phyloP scores from a whole-genome alignment of 2,329 filamentous ascomycete species.

The Fusarium acutatum region DNA sequence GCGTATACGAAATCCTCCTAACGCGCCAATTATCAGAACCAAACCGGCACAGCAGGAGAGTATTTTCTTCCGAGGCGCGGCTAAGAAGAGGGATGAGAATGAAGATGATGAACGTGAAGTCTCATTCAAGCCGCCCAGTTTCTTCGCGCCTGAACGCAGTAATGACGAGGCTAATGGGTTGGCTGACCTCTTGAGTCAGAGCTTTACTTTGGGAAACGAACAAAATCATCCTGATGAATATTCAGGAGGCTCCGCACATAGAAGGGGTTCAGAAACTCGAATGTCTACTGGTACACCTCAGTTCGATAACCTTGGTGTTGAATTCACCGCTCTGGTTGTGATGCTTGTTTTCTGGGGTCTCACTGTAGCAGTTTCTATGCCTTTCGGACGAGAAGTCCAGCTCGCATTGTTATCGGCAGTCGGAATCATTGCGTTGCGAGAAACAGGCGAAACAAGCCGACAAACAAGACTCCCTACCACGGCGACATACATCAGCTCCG shows the following conservation, averaged over 20 bases:
- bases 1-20: constrained; percentile 68
- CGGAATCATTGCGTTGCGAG: constrained; percentile 43
- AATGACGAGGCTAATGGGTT: constrained; percentile 55
- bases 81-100: constrained; percentile 9
- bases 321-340: constrained; percentile 33
- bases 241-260: neutral
- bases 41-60: constrained; percentile 56
- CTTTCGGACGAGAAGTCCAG: constrained; percentile 41
- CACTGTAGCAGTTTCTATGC: constrained; percentile 25
- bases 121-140: constrained; percentile 67
- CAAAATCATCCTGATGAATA: constrained; percentile 4
- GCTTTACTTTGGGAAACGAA: constrained; percentile 53
- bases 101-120: constrained; percentile 38
- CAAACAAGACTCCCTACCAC: constrained; percentile 26
- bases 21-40: constrained; percentile 60
- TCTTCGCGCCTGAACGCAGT: constrained; percentile 60
- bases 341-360: constrained; percentile 43
- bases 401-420: constrained; percentile 40
- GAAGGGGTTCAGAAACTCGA: neutral
- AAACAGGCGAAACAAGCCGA: constrained; percentile 41
- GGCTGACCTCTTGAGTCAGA: constrained; percentile 55
- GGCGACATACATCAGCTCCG: constrained; percentile 38
- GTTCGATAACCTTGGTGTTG: constrained; percentile 19
- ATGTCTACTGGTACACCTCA: neutral
- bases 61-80: constrained; percentile 59